Base-by-base conservation (phyloP, 139 green algal genomes). In the Volvox africanus region DNA sequence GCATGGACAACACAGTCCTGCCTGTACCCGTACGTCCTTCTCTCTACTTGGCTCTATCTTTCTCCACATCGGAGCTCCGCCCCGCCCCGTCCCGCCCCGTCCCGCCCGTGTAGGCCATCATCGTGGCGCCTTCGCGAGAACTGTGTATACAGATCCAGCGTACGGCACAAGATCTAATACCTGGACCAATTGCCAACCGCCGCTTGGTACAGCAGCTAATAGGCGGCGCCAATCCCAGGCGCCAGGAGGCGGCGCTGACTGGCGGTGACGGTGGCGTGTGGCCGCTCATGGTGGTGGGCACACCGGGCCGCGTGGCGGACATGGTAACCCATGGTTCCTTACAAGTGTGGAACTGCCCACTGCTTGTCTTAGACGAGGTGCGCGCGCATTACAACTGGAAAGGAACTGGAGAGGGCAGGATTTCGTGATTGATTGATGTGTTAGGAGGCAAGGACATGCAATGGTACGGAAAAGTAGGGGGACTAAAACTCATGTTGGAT, bases 121-220 rank as follows among this genome's bases (percentile, higher is more conserved):
- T 99, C 2, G 95, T 99, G 2, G 96, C 95, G 17, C 98, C 98
- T n/a, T 97, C 94, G 1, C 95, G 97, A 11, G 98, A 99, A 93
- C 95, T 99, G 71, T 97, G 97, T 32, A 99, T 99, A 96, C 98
- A 99, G 91, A 97, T 99, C 26, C 89, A 97, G 79, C 87, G 96
- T 9, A 95, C 97, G 18, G 97, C 96, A 0, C 93, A 96, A 80
- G 77, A 82, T 12, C 84, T 99, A 61, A 89, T 99, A n/a, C 95
- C 95, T 0, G 73, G 12, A 21, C 36, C n/a, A 21, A 22, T 93
- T 1, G 88, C 94, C 26, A 91, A 89, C 2, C 91, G 91, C 33
- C 86, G 65, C 0, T 93, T 95, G n/a, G 96, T 99, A 93, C 96
- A 99, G 96, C 98, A 99, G 95, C 93, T 89, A 75, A 99, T 99